Percentiles rank a stretch among this genome's conserved stretches.
Conservation (phyloP, 352 stramenopile species). For the Phytophthora pseudosyringae region DNA sequence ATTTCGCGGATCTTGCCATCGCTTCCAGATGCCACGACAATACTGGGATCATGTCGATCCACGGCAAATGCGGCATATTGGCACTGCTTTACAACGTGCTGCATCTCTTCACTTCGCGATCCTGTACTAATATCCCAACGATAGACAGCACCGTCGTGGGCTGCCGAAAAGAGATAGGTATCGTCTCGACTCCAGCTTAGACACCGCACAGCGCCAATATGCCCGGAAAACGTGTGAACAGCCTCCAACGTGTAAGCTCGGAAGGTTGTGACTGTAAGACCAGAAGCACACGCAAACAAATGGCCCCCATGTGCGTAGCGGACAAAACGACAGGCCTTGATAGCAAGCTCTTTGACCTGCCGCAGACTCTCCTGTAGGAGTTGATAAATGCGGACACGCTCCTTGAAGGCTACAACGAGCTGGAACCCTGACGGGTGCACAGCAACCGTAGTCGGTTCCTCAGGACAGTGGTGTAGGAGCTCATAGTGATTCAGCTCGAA, state of each 20-base stretch:
- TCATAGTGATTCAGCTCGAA: slow-evolving; percentile 74
- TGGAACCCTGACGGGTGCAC: slow-evolving; percentile 80
- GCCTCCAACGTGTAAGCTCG: slow-evolving; percentile 74
- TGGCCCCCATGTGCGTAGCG: slow-evolving; percentile 76
- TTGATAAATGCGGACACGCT: slow-evolving; percentile 77
- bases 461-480: slow-evolving; percentile 60
- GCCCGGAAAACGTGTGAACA: slow-evolving; percentile 76
- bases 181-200: slow-evolving; percentile 80
- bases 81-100: slow-evolving; percentile 80
- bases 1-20: slow-evolving; percentile 78
- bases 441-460: slow-evolving; percentile 67
- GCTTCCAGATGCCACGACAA: slow-evolving; percentile 63
- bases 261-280: slow-evolving; percentile 68
- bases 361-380: slow-evolving; percentile 72
- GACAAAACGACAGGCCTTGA: slow-evolving; percentile 70
- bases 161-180: slow-evolving; percentile 76
- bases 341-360: slow-evolving; percentile 64
- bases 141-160: slow-evolving; percentile 83
- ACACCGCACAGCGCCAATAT: slow-evolving; percentile 77
- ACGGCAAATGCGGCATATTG: slow-evolving; percentile 69
- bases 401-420: slow-evolving; percentile 79
- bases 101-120: slow-evolving; percentile 72
- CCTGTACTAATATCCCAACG: slow-evolving; percentile 71
- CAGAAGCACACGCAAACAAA: slow-evolving; percentile 73
- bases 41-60: slow-evolving; percentile 54